These are phyloP conservation scores for Chalciporus piperatus DNA, from an alignment of 768 basidiomycete species.

Conservation along the genomic window DNA sequence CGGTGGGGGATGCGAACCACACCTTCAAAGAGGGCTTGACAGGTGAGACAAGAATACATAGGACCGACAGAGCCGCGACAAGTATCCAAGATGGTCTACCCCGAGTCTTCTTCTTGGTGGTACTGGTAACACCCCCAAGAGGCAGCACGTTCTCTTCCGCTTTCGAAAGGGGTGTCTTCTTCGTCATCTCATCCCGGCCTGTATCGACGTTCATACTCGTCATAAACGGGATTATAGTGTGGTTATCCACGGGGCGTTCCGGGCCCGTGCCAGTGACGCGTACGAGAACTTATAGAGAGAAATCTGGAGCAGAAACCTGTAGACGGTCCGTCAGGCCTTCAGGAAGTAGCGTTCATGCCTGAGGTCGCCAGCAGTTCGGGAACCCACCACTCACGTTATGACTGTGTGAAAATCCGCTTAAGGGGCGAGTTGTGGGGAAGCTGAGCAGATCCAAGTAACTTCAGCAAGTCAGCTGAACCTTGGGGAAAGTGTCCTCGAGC, in stretches of 20 bases:
- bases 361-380: too few species aligned
- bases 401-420: too few species aligned
- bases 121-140: background rate
- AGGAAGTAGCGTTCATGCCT: too few species aligned
- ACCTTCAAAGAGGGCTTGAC: background rate
- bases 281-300: background rate
- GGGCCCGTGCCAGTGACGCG: background rate
- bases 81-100: constrained; percentile 14
- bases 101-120: constrained; percentile 6
- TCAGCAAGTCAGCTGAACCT: too few species aligned
- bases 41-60: constrained; percentile 19
- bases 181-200: background rate
- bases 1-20: background rate
- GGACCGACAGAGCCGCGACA: constrained; percentile 10
- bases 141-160: constrained; percentile 3
- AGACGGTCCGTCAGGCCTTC: too few species aligned
- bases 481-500: too few species aligned
- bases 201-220: background rate
- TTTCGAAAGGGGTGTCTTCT: background rate
- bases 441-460: too few species aligned
- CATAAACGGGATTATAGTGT: background rate
- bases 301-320: background rate
- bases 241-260: background rate
- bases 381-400: too few species aligned
- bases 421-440: too few species aligned